Base-by-base conservation (phyloP, 345 rosid species). In the Salix caprea region DNA sequence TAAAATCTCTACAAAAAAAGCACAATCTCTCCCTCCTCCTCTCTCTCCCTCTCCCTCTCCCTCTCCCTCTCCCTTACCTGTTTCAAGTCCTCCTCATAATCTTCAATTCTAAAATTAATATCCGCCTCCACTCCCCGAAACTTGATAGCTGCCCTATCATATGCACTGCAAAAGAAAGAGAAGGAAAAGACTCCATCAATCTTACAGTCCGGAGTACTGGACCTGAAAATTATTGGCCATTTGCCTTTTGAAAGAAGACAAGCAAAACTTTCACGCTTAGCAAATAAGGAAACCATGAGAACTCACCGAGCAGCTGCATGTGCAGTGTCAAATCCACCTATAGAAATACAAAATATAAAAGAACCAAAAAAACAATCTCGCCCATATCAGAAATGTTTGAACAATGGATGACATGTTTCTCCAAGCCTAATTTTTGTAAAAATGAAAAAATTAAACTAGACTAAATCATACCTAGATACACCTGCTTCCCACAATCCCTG, bases 401-500 rank as follows among this genome's bases (percentile, higher is more conserved):
- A 69, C 37, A 74, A 77, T 80, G 60, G 56, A 73, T 62, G 72
- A 69, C 61, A 0, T 40, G 21, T 30, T 66, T 74, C 48, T 67
- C 12, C 13, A 30, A 28, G 19, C 52, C n/a, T 19, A 66, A 30
- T 36, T 44, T 46, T 68, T 36, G 30, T 7, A 78, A 58, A 18
- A 68, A 70, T 73, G 74, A 76, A 75, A 58, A 72, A 34, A 34
- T 34, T 0, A 42, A 28, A 60, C 15, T 23, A 21, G 65, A 7
- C n/a, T 5, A 65, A 42, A 21, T 21, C 84, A 65, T 91, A 96
- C 99, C 99, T 79, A 96, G 87, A 85, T 96, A 96, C 70, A 96
- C 98, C 83, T 96, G 99, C 85, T 92, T 96, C 80, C 99, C 99
- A 78, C 97, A 96, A 79, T 96, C 99, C 99, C 99, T 96, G 92